phyloP scores from a whole-genome alignment of 140 eudicot genomes.

The Flaveria floridana region DNA sequence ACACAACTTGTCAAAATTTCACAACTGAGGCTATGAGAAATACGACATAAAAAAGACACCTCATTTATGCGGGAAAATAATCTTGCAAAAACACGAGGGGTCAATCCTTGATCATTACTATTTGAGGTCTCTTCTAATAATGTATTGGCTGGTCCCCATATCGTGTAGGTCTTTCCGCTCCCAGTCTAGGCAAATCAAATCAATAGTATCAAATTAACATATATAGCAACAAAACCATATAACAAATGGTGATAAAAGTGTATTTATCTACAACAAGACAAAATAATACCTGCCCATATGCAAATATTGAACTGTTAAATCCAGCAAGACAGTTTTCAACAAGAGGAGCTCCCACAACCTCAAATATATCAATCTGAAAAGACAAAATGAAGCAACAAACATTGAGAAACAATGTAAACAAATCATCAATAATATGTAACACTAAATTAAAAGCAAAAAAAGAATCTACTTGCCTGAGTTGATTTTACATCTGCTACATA shows the following conservation, averaged over 20 bases:
- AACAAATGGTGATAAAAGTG: slow-evolving; percentile 9
- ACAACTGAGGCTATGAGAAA: not conserved
- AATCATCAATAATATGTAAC: not conserved
- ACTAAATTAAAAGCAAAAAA: not conserved
- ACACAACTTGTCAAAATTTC: not conserved
- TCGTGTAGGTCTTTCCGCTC: slow-evolving; percentile 92
- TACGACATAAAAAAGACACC: slow-evolving; percentile 39
- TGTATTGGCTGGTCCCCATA: slow-evolving; percentile 96
- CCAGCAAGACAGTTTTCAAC: slow-evolving; percentile 97
- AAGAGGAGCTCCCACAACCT: slow-evolving; percentile 93
- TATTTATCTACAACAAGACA: not conserved
- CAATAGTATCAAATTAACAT: not conserved
- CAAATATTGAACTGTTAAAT: slow-evolving; percentile 92
- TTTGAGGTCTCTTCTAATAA: slow-evolving; percentile 57
- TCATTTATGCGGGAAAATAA: slow-evolving; percentile 82
- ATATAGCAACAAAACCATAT: slow-evolving; percentile 4
- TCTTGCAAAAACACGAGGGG: slow-evolving; percentile 81
- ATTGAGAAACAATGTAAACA: slow-evolving; percentile 16
- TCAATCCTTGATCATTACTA: slow-evolving; percentile 74
- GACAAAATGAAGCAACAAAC: not conserved
- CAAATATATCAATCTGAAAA: slow-evolving; percentile 77
- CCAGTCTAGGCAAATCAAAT: slow-evolving; percentile 62
- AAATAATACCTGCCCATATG: slow-evolving; percentile 89
- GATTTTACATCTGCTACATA: slow-evolving; percentile 69
- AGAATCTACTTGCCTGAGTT: slow-evolving; percentile 62